Evolutionary conservation across 345 rosid species (phyloP).

Genomic region (Dipteronia dyeriana): DNA sequence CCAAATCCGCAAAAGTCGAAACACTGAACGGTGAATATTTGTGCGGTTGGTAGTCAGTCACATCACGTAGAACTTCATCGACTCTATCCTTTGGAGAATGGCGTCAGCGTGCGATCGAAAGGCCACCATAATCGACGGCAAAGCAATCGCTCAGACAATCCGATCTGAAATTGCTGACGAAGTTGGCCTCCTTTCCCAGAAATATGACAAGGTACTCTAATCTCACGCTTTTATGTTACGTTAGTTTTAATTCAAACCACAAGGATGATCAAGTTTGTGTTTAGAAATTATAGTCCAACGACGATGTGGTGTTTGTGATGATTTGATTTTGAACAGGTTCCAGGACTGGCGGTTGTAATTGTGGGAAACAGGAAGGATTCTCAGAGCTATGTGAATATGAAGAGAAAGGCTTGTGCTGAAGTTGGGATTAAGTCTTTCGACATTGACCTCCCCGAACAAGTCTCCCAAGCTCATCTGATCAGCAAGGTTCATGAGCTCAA

Average conservation of each 20-base stretch:
- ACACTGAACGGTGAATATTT: too few species aligned
- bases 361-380: constrained; percentile 86
- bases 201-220: constrained; percentile 62
- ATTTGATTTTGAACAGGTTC: constrained; percentile 52
- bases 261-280: too few species aligned
- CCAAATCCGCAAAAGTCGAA: too few species aligned
- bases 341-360: constrained; percentile 87
- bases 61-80: not conserved
- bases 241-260: too few species aligned
- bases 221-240: not conserved
- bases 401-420: constrained; percentile 91
- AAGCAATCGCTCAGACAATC: constrained; percentile 71
- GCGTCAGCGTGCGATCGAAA: constrained; percentile 51
- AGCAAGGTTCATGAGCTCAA: constrained; percentile 83
- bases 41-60: not conserved
- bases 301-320: not conserved
- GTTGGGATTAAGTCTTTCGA: constrained; percentile 84
- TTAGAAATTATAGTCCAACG: not conserved
- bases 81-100: constrained; percentile 28
- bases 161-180: constrained; percentile 82
- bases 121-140: constrained; percentile 75
- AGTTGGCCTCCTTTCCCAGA: constrained; percentile 57
- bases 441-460: constrained; percentile 77
- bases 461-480: constrained; percentile 66
- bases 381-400: constrained; percentile 84